phyloP scores from a whole-genome alignment of 345 rosid species.

The Leavenworthia alabamica region DNA sequence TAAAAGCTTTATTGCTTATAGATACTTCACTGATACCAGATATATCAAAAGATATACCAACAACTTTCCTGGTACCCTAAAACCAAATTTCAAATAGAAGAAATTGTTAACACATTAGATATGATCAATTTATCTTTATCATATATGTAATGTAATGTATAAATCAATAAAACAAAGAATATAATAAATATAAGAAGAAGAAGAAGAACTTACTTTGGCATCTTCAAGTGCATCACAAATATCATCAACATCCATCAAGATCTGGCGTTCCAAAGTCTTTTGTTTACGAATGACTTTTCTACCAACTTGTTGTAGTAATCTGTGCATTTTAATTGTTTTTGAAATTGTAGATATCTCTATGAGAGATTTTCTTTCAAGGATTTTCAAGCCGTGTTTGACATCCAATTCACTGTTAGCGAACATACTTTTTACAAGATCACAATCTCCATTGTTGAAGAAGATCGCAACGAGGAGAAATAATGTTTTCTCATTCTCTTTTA shows the following conservation, averaged over 20 bases:
- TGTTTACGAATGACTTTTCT: not conserved
- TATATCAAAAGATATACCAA: constrained; percentile 20
- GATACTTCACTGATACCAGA: not conserved
- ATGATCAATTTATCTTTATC: no score
- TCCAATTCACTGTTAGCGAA: not conserved
- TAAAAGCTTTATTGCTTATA: not conserved
- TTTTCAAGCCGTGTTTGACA: not conserved
- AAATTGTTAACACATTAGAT: no score
- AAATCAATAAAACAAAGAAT: not conserved
- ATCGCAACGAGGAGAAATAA: constrained; percentile 32
- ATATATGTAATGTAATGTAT: no score
- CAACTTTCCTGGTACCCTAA: constrained; percentile 20
- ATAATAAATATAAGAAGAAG: not conserved
- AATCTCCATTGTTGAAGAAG: not conserved
- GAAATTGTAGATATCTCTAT: not conserved
- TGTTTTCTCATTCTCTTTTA: not conserved
- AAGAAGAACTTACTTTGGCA: constrained; percentile 1
- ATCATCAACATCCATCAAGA: constrained; percentile 11
- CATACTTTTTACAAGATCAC: not conserved
- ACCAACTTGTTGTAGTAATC: constrained; percentile 23
- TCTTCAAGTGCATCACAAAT: constrained; percentile 13
- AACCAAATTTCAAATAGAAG: no score
- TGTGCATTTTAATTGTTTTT: constrained; percentile 15
- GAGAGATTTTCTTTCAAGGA: constrained; percentile 14
- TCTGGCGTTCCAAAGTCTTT: constrained; percentile 3